phyloP scores from a whole-genome alignment of 2,329 filamentous ascomycete species.

The Aspergillus caelatus region DNA sequence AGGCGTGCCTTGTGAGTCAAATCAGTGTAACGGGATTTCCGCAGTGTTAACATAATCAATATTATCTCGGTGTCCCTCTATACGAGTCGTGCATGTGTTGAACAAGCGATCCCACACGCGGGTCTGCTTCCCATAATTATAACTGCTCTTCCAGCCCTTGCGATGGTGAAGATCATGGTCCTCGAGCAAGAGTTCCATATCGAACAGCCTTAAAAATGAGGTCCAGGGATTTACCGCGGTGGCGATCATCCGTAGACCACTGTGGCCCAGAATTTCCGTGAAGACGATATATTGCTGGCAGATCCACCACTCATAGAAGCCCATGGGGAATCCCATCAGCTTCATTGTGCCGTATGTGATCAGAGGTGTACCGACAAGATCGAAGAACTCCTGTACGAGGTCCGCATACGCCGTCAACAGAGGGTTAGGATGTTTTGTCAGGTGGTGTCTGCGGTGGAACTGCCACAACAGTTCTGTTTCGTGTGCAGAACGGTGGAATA shows the following conservation, averaged over 20 bases:
- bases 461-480: conserved; percentile 18
- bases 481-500: conserved; percentile 20
- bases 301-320: conserved; percentile 24
- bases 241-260: conserved; percentile 18
- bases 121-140: conserved; percentile 24
- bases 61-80: conserved; percentile 15
- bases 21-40: background rate
- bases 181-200: conserved; percentile 21
- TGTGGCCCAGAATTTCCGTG: conserved; percentile 20
- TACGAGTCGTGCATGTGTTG: conserved; percentile 16
- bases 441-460: conserved; percentile 19
- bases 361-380: conserved; percentile 17
- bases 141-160: conserved; percentile 20
- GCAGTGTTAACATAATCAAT: conserved; percentile 18
- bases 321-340: conserved; percentile 17
- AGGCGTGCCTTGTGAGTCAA: background rate
- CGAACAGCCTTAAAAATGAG: conserved; percentile 14
- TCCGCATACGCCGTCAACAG: conserved; percentile 20
- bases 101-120: conserved; percentile 24
- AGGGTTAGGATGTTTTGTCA: conserved; percentile 21
- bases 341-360: conserved; percentile 16
- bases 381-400: conserved; percentile 21
- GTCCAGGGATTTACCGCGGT: conserved; percentile 11
- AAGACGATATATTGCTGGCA: conserved; percentile 21
- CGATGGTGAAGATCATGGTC: conserved; percentile 23